phyloP scores from a whole-genome alignment of 2,329 filamentous ascomycete species.

The Fusarium praegraminearum region DNA sequence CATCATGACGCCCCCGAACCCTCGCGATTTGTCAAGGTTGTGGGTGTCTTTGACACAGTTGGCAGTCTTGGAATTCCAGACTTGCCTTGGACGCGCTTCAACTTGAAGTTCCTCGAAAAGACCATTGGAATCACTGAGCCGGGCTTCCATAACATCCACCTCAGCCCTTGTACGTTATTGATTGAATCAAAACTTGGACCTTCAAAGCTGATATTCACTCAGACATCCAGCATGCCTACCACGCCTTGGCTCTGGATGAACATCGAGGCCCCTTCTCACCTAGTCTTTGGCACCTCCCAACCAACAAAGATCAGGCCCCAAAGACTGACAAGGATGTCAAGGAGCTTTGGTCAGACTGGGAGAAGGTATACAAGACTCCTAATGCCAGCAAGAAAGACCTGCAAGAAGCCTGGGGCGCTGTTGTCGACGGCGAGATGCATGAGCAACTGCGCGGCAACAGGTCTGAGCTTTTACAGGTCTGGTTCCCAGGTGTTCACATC shows the following conservation, averaged over 20 bases:
- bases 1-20: slow-evolving; percentile 42
- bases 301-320: slow-evolving; percentile 10
- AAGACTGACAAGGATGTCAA: slow-evolving; percentile 18
- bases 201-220: slow-evolving; percentile 19
- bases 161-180: slow-evolving; percentile 42
- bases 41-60: slow-evolving; percentile 46
- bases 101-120: slow-evolving; percentile 42
- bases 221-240: slow-evolving; percentile 65
- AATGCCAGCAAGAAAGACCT: slow-evolving; percentile 22
- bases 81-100: slow-evolving; percentile 40
- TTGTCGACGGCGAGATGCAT: slow-evolving; percentile 40
- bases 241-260: slow-evolving; percentile 67
- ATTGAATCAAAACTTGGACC: neutral
- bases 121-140: slow-evolving; percentile 32
- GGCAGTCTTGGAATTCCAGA: slow-evolving; percentile 46
- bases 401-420: slow-evolving; percentile 28
- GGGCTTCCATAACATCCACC: slow-evolving; percentile 44
- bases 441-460: slow-evolving; percentile 22
- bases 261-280: slow-evolving; percentile 53
- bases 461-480: slow-evolving; percentile 43
- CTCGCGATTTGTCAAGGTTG: slow-evolving; percentile 39
- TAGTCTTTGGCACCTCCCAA: slow-evolving; percentile 48
- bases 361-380: slow-evolving; percentile 14
- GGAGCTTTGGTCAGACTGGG: slow-evolving; percentile 31
- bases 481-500: slow-evolving; percentile 48